These are phyloP conservation scores for Colletotrichum orchidophilum DNA, from an alignment of 2,329 filamentous ascomycete species.

Conservation along the genomic window DNA sequence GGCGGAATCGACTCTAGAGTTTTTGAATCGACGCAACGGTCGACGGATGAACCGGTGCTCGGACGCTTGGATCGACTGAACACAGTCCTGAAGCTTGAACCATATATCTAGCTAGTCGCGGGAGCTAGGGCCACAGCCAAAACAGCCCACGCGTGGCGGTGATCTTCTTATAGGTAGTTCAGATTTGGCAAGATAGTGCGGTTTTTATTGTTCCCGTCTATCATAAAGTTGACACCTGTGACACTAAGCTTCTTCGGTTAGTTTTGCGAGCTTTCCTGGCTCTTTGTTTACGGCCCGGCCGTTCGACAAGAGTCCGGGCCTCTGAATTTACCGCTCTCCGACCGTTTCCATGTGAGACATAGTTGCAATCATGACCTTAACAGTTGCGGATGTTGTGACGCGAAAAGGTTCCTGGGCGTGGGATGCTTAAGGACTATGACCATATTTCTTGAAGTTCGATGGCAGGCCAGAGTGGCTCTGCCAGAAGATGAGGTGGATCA, in stretches of 20 bases:
- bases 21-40: background rate
- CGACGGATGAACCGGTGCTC: background rate
- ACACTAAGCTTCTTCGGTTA: background rate
- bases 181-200: background rate
- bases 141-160: slow-evolving; percentile 3
- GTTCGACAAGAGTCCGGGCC: background rate
- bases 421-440: background rate
- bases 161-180: background rate
- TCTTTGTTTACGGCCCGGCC: background rate
- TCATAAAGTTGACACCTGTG: background rate
- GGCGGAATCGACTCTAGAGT: background rate
- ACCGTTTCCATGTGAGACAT: background rate
- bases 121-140: slow-evolving; percentile 13
- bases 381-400: slow-evolving; percentile 19
- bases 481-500: background rate
- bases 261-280: background rate
- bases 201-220: background rate
- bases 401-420: background rate
- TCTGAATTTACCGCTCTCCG: background rate
- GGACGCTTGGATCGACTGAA: slow-evolving; percentile 2
- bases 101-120: background rate
- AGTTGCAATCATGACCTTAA: background rate
- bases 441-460: background rate
- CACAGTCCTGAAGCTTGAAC: slow-evolving; percentile 14
- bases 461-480: background rate